Evolutionary conservation across 2,329 filamentous ascomycete genomes (phyloP).

Genomic region (Xylaria polymorpha): DNA sequence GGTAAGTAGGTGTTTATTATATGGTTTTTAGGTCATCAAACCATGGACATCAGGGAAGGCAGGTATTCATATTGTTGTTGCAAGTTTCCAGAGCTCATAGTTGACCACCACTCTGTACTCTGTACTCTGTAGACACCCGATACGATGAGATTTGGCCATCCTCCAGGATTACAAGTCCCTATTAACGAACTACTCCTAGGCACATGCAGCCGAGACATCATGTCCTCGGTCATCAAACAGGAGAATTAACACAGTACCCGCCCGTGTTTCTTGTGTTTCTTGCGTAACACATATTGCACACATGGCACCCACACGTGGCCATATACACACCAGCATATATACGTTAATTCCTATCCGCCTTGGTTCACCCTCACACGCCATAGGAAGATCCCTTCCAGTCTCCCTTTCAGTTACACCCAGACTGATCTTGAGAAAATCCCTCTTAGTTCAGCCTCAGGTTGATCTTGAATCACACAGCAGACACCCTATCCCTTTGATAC

Average conservation of each 20-base stretch:
- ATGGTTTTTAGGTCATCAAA: background rate
- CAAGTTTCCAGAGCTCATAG: background rate
- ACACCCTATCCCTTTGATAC: background rate
- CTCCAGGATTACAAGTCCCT: background rate
- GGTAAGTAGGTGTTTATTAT: background rate
- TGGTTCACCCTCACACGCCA: background rate
- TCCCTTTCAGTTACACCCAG: background rate
- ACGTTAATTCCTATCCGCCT: background rate
- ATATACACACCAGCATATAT: conserved; percentile 8
- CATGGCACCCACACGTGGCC: conserved; percentile 6
- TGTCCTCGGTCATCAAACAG: background rate
- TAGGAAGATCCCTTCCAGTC: background rate
- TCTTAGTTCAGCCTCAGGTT: background rate
- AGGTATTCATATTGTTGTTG: background rate
- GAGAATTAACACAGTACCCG: background rate
- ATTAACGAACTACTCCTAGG: background rate
- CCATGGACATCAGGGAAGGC: background rate
- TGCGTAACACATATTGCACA: conserved; percentile 5
- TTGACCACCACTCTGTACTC: too few species aligned
- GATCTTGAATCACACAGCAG: background rate
- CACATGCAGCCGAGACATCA: background rate
- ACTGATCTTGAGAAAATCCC: background rate
- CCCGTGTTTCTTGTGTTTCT: background rate
- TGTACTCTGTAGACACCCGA: background rate
- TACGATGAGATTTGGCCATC: background rate